These are phyloP conservation scores for Pythium scleroteichum DNA, from an alignment of 352 stramenopile genomes.

Conservation along the genomic window DNA sequence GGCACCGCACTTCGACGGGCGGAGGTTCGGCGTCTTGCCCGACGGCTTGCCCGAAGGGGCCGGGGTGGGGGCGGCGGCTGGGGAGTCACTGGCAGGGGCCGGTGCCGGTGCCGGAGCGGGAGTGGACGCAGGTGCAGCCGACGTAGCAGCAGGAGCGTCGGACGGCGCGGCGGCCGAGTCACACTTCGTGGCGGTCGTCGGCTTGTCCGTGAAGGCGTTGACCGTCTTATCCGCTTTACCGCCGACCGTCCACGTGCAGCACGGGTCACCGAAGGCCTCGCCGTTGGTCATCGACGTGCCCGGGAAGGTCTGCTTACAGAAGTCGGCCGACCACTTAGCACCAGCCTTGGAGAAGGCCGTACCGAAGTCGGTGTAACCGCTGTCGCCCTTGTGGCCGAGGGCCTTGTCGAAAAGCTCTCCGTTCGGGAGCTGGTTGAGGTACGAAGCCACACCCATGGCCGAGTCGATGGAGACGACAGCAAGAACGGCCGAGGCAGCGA, in stretches of 20 bases:
- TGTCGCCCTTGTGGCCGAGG: conserved; percentile 37
- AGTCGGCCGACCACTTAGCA: conserved; percentile 30
- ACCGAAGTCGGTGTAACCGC: conserved; percentile 39
- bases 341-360: conserved; percentile 32
- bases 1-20: conserved; percentile 16
- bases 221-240: conserved; percentile 13
- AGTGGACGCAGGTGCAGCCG: conserved; percentile 3
- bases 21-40: conserved; percentile 1
- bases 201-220: conserved; percentile 15
- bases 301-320: conserved; percentile 42
- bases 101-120: background rate
- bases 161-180: background rate
- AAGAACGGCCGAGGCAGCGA: conserved; percentile 72
- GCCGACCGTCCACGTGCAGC: conserved; percentile 42
- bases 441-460: conserved; percentile 39
- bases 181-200: conserved; percentile 5
- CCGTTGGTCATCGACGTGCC: conserved; percentile 46
- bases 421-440: conserved; percentile 44
- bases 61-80: background rate
- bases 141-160: background rate
- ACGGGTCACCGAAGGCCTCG: conserved; percentile 53
- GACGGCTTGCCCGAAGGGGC: conserved; percentile 7
- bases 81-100: background rate
- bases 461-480: conserved; percentile 81
- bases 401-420: conserved; percentile 33